Evolutionary conservation across 257 asterid species (phyloP), one percentile per base, ranked within the genome.

Genomic region (Nicotiana tabacum): DNA sequence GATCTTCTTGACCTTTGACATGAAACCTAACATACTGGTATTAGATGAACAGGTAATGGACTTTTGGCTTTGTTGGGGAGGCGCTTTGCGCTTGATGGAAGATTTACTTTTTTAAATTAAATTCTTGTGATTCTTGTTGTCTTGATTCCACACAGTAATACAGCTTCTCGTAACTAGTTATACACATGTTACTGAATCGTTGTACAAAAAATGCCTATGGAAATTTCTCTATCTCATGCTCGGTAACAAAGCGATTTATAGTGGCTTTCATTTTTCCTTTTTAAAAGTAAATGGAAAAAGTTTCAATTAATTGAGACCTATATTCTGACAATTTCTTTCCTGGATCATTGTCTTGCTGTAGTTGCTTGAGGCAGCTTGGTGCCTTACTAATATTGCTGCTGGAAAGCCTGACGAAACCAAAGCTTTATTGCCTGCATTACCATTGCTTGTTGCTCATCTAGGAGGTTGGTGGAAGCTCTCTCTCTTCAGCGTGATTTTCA

Each of bases 351-450:
- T 48, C 62, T 17, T 65, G 48, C 64, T 87, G 76, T 83, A 96
- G 99, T 89, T 96, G 88, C 99, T 96, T n/a, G 98, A 96, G 89
- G 95, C 97, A 6, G 98, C 99, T 85, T 96, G 99, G 99, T 96
- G 99, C 87, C 87, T 96, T 84, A 96, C 99, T 82, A 96, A 96
- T 88, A 94, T 96, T 76, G 98, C 97, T 55, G 97, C 99, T 29
- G 99, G 99, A 82, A 89, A 91, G 84, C 95, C 97, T 3, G 98
- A 96, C 84, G 99, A 96, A 90, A 94, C 98, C 0, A 90, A 89
- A 85, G 96, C 98, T 0, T 80, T 96, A 89, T 86, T 91, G 74
- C 99, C 99, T 84, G 97, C 97, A 56, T 87, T 93, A 86, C 98
- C 99, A 35, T 90, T 93, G 88, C 97, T 96, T 35, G 89, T 93